phyloP scores from a whole-genome alignment of 1,139 yeast genomes.

The Scheffersomyces parashehatae region DNA sequence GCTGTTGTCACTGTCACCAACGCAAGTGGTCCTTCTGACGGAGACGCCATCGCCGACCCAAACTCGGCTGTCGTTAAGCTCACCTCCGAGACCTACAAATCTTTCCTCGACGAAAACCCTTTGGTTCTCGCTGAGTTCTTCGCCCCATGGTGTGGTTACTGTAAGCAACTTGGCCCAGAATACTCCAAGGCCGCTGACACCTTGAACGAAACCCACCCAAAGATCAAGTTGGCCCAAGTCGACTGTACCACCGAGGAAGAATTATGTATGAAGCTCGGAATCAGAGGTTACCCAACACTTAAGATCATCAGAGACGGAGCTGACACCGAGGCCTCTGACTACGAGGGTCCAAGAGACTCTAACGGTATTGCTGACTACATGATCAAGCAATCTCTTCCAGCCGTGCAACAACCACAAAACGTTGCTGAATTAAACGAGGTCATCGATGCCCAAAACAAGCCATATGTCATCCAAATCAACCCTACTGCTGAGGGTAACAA shows the following conservation, averaged over 20 bases:
- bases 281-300: constrained; percentile 91
- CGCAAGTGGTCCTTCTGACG: constrained; percentile 46
- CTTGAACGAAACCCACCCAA: constrained; percentile 56
- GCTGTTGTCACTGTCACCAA: constrained; percentile 34
- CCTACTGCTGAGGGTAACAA: constrained; percentile 5
- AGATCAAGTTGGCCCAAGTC: constrained; percentile 81
- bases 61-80: constrained; percentile 89
- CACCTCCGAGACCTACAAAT: constrained; percentile 57
- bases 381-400: constrained; percentile 81
- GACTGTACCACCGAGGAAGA: constrained; percentile 90
- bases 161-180: constrained; percentile 93
- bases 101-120: constrained; percentile 69
- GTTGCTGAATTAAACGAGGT: constrained; percentile 52
- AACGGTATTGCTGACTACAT: constrained; percentile 76
- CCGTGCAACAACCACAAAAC: constrained; percentile 58
- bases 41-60: constrained; percentile 72
- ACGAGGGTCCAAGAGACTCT: constrained; percentile 83
- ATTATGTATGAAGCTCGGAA: constrained; percentile 71
- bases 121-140: constrained; percentile 91
- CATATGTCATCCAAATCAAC: constrained; percentile 52
- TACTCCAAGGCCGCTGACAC: constrained; percentile 80
- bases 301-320: constrained; percentile 65
- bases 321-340: constrained; percentile 23
- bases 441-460: constrained; percentile 46
- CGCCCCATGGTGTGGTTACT: constrained; percentile 99